These are phyloP conservation scores for Cladosporium sp. DNA, from an alignment of 2,329 filamentous ascomycete genomes.

Conservation along the genomic window DNA sequence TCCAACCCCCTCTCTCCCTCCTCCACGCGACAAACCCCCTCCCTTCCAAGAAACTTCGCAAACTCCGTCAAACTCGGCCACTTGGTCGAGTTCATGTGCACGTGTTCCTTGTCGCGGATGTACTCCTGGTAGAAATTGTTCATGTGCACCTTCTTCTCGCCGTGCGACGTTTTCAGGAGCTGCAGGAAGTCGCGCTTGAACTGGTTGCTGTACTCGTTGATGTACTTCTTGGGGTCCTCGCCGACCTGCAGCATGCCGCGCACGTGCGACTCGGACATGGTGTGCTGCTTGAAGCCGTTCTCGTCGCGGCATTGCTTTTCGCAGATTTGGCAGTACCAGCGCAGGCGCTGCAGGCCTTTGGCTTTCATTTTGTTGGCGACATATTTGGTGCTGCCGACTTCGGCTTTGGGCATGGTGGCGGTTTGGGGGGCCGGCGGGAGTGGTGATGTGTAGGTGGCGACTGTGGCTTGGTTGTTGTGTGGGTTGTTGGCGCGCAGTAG, in stretches of 20 bases:
- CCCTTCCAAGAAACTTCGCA: constrained; percentile 79
- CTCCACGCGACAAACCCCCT: constrained; percentile 87
- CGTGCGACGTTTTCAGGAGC: constrained; percentile 78
- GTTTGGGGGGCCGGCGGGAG: background rate
- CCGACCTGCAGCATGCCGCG: constrained; percentile 87
- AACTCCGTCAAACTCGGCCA: constrained; percentile 90
- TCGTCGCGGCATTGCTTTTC: constrained; percentile 77
- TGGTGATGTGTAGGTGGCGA: background rate
- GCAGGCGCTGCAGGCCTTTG: constrained; percentile 73
- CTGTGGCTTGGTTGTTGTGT: no score
- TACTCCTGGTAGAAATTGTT: constrained; percentile 97
- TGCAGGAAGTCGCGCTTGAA: constrained; percentile 80
- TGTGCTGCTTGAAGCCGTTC: constrained; percentile 85
- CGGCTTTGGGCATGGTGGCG: constrained; percentile 80
- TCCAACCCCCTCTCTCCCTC: constrained; percentile 85
- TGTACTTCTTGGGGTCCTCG: constrained; percentile 80
- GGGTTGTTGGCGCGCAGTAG: background rate
- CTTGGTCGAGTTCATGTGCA: constrained; percentile 91
- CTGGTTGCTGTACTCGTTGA: constrained; percentile 78
- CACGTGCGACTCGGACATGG: constrained; percentile 80
- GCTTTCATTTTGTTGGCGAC: constrained; percentile 89
- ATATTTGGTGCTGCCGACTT: constrained; percentile 88
- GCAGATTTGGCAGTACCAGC: constrained; percentile 89
- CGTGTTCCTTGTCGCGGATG: constrained; percentile 81
- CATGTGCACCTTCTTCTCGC: constrained; percentile 83